These are phyloP conservation scores for Jamesozyma piceae DNA, from an alignment of 805 yeast species.

Conservation along the genomic window DNA sequence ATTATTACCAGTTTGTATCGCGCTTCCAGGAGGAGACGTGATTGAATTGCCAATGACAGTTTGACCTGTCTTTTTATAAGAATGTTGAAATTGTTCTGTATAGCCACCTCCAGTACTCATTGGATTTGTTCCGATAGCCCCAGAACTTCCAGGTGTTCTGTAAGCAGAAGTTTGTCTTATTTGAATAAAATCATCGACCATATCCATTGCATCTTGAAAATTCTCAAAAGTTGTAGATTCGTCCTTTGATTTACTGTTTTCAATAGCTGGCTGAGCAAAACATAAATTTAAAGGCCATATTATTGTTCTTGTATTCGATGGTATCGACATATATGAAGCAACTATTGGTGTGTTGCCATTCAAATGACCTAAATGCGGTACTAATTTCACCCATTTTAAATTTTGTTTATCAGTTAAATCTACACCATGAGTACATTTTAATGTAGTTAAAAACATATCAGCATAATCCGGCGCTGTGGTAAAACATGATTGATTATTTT, in stretches of 20 bases:
- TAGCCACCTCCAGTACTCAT: constrained; percentile 28
- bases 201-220: constrained; percentile 28
- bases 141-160: constrained; percentile 30
- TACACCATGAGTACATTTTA: constrained; percentile 33
- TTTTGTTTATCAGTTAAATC: constrained; percentile 19
- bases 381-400: constrained; percentile 52
- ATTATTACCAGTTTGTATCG: not conserved
- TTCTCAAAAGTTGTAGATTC: constrained; percentile 8
- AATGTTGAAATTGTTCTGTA: constrained; percentile 27
- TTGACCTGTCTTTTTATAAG: constrained; percentile 12
- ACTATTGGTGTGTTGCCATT: constrained; percentile 60
- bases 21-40: not conserved
- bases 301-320: constrained; percentile 44
- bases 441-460: constrained; percentile 29
- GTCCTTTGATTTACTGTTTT: constrained; percentile 6
- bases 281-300: constrained; percentile 70
- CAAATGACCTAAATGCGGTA: constrained; percentile 59
- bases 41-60: constrained; percentile 1
- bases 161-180: constrained; percentile 33
- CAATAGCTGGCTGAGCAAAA: constrained; percentile 39
- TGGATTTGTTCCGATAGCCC: constrained; percentile 20
- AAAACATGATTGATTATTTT: constrained; percentile 28
- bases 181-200: constrained; percentile 34
- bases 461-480: constrained; percentile 37
- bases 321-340: constrained; percentile 44